Conservation (phyloP, 169 alveolate species). For the Plasmodium billcollinsi region DNA sequence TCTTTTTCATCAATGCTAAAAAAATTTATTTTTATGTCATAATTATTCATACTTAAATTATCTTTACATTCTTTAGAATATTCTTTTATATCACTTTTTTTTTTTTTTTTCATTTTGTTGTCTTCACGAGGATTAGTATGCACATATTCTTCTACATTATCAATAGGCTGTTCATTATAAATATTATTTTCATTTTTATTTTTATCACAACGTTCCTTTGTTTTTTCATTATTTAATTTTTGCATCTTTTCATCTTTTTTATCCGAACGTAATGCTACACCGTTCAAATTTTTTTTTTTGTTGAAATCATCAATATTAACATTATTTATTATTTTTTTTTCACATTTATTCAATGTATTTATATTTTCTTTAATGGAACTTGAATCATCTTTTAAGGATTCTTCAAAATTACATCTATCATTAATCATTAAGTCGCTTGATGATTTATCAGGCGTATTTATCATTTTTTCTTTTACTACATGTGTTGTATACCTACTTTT, state of each 20-base stretch:
- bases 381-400: not conserved
- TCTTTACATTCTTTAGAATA: slow-evolving; percentile 21
- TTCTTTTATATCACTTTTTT: slow-evolving; percentile 9
- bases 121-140: not conserved
- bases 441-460: not conserved
- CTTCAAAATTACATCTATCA: slow-evolving; percentile 11
- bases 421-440: slow-evolving; percentile 7
- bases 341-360: slow-evolving; percentile 7
- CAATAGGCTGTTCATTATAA: slow-evolving; percentile 9
- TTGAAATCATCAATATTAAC: slow-evolving; percentile 47
- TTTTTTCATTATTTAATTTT: slow-evolving; percentile 17
- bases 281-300: slow-evolving; percentile 19
- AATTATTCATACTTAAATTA: slow-evolving; percentile 4
- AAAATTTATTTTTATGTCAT: slow-evolving; percentile 36
- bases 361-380: slow-evolving; percentile 12
- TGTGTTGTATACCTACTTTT: slow-evolving; percentile 2
- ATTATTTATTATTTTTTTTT: slow-evolving; percentile 31
- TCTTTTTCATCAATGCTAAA: slow-evolving; percentile 58
- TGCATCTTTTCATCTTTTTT: not conserved
- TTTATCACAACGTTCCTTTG: not conserved
- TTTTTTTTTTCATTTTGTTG: slow-evolving; percentile 14
- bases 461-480: slow-evolving; percentile 18
- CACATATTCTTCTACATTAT: slow-evolving; percentile 4
- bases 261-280: slow-evolving; percentile 6
- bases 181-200: slow-evolving; percentile 1